These are phyloP conservation scores for Diversispora epigaea DNA, from an alignment of 192 early-diverging fungal genomes.

Conservation along the genomic window DNA sequence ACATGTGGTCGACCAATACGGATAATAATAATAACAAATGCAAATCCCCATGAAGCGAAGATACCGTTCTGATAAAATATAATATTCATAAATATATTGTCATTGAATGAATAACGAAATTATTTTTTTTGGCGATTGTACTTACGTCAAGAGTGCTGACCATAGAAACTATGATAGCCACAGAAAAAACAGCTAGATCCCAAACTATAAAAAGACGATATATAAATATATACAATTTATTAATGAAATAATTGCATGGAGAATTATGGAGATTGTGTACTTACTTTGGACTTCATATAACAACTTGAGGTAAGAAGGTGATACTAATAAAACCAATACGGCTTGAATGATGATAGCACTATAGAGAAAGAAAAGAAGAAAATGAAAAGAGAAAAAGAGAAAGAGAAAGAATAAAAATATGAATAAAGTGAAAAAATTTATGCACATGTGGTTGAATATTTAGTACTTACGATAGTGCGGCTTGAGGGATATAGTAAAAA, in stretches of 20 bases:
- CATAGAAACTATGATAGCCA: conserved; percentile 58
- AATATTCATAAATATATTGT: conserved; percentile 32
- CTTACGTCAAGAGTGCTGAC: conserved; percentile 59
- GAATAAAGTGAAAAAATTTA: background rate
- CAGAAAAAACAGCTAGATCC: conserved; percentile 54
- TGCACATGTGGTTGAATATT: background rate
- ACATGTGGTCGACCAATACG: conserved; percentile 70
- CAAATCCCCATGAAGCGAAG: conserved; percentile 70
- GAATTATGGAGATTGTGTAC: background rate
- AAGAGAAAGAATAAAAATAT: background rate
- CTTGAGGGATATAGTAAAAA: conserved; percentile 84
- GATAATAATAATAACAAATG: conserved; percentile 72
- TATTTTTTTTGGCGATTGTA: conserved; percentile 26
- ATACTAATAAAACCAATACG: conserved; percentile 43
- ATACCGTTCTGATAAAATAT: conserved; percentile 71
- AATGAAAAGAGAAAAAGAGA: background rate
- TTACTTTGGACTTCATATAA: background rate
- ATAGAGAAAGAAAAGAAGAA: background rate
- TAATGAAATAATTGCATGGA: background rate
- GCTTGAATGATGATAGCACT: conserved; percentile 80
- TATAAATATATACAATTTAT: background rate
- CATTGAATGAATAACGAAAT: background rate
- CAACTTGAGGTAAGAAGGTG: background rate
- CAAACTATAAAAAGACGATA: conserved; percentile 28
- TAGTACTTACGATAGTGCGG: conserved; percentile 58